These are phyloP conservation scores for Earliella scabrosa DNA, from an alignment of 1,284 basidiomycete species.

Conservation along the genomic window DNA sequence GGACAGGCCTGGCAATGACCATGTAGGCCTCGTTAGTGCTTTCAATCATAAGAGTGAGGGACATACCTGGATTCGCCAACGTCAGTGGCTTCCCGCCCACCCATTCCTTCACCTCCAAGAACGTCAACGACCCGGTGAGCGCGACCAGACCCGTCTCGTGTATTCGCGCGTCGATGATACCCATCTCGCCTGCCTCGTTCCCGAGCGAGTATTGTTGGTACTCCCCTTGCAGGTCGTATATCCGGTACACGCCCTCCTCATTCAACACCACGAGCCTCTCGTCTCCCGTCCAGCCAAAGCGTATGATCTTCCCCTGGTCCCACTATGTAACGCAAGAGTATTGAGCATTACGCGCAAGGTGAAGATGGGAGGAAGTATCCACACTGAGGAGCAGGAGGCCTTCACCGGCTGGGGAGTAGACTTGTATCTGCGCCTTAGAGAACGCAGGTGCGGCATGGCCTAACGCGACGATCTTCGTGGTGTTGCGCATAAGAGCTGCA, in stretches of 20 bases:
- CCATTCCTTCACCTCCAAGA: slow-evolving; percentile 89
- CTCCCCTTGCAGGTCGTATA: slow-evolving; percentile 88
- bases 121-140: slow-evolving; percentile 74
- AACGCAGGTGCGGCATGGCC: slow-evolving; percentile 63
- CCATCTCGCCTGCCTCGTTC: slow-evolving; percentile 83
- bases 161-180: slow-evolving; percentile 84
- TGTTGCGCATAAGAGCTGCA: slow-evolving; percentile 87
- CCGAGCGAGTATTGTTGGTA: slow-evolving; percentile 89
- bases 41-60: background rate
- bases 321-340: slow-evolving; percentile 59
- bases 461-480: slow-evolving; percentile 79
- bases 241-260: slow-evolving; percentile 89
- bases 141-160: slow-evolving; percentile 90
- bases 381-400: slow-evolving; percentile 70
- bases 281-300: slow-evolving; percentile 83
- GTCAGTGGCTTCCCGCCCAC: slow-evolving; percentile 71
- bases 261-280: slow-evolving; percentile 87
- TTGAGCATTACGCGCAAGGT: slow-evolving; percentile 13
- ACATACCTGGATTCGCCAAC: slow-evolving; percentile 72
- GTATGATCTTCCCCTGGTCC: slow-evolving; percentile 82
- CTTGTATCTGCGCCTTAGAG: slow-evolving; percentile 78
- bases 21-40: slow-evolving; percentile 2
- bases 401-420: slow-evolving; percentile 78
- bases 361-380: slow-evolving; percentile 45
- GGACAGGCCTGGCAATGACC: slow-evolving; percentile 55